Conservation (phyloP, 306 rosid species). For the Cyamopsis tetragonoloba region DNA sequence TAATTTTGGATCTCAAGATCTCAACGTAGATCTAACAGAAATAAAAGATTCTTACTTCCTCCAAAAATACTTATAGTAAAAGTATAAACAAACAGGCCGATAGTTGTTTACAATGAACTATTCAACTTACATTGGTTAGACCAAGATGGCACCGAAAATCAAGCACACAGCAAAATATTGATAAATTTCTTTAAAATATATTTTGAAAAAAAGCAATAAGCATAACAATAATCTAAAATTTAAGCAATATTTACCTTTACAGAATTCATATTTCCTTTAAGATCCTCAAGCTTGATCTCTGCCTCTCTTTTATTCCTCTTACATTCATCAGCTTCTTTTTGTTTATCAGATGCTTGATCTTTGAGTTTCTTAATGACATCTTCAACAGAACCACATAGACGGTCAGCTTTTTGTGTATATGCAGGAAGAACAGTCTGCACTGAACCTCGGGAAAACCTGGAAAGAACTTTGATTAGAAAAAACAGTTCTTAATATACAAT, state of each 20-base stretch:
- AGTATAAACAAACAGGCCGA: too few species aligned
- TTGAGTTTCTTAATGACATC: conserved; percentile 45
- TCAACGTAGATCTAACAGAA: too few species aligned
- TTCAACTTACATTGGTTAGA: neutral
- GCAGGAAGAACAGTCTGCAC: conserved; percentile 75
- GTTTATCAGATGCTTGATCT: conserved; percentile 32
- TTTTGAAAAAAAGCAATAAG: neutral
- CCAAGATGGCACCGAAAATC: neutral
- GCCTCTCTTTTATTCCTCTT: conserved; percentile 56
- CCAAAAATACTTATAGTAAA: too few species aligned
- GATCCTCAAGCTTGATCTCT: conserved; percentile 50
- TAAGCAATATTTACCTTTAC: conserved; percentile 47
- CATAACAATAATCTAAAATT: neutral
- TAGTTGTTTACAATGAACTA: neutral
- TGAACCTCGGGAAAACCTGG: conserved; percentile 76
- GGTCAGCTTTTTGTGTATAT: conserved; percentile 40
- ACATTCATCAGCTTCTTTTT: conserved; percentile 35
- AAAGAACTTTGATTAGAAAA: conserved; percentile 20
- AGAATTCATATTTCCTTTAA: conserved; percentile 35
- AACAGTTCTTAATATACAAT: neutral
- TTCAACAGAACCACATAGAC: conserved; percentile 70
- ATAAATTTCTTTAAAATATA: neutral
- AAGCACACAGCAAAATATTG: neutral
- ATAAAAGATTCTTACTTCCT: too few species aligned
- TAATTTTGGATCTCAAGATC: too few species aligned